Conservation (phyloP, 371 early-diverging fungal genomes). For the Mycotypha africana region DNA sequence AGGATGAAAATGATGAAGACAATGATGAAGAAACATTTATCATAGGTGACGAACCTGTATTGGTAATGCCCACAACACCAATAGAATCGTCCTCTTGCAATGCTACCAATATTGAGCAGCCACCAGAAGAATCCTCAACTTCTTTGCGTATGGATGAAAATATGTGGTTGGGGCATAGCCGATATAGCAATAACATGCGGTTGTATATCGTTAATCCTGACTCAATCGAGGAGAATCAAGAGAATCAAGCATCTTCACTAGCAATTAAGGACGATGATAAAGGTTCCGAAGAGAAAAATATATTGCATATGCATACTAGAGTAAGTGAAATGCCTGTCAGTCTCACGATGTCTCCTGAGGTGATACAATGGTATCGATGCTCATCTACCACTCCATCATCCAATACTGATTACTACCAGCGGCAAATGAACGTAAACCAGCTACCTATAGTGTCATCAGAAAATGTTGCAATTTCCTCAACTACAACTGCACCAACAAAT, state of each 20-base stretch:
- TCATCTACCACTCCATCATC: conserved; percentile 9
- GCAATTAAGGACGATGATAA: conserved; percentile 5
- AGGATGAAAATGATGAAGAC: too few relatives aligned
- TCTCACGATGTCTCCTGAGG: conserved; percentile 34
- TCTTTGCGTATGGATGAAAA: conserved; percentile 42
- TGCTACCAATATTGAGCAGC: too few relatives aligned
- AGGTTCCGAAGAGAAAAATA: conserved; percentile 9
- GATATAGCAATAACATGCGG: conserved; percentile 10
- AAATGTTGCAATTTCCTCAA: too few relatives aligned
- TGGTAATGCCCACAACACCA: conserved; percentile 29
- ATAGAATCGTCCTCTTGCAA: too few relatives aligned
- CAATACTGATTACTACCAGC: too few relatives aligned
- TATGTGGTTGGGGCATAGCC: conserved; percentile 36
- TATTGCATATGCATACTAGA: too few relatives aligned
- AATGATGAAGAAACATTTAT: conserved; percentile 24
- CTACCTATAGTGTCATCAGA: too few relatives aligned
- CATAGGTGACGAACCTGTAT: conserved; percentile 21
- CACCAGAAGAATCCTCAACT: too few relatives aligned
- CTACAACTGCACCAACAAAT: not conserved
- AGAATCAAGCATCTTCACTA: too few relatives aligned
- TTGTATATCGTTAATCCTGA: conserved; percentile 26
- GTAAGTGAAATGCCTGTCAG: too few relatives aligned
- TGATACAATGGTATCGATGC: conserved; percentile 34
- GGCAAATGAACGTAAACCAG: too few relatives aligned
- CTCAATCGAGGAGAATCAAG: conserved; percentile 9